These are phyloP conservation scores for Cladophialophora psammophila DNA, from an alignment of 2,329 filamentous ascomycete genomes.

Conservation along the genomic window DNA sequence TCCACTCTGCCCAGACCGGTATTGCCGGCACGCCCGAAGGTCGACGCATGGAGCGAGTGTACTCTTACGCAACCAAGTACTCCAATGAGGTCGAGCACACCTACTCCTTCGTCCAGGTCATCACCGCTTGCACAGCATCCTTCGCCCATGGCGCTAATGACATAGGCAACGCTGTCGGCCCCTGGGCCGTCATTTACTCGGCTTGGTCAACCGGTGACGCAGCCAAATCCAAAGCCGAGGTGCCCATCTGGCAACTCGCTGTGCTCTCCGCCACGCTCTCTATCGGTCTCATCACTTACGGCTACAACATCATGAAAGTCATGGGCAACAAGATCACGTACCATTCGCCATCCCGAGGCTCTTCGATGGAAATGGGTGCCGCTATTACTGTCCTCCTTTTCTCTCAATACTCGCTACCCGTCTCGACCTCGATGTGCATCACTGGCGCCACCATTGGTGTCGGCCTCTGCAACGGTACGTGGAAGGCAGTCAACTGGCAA, in stretches of 20 bases:
- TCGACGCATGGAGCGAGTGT: conserved; percentile 72
- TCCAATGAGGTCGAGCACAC: conserved; percentile 73
- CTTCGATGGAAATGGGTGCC: conserved; percentile 81
- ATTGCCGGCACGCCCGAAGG: conserved; percentile 76
- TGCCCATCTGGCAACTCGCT: conserved; percentile 78
- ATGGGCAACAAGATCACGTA: conserved; percentile 85
- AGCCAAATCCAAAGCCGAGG: conserved; percentile 67
- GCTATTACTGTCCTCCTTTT: conserved; percentile 78
- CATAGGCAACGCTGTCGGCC: conserved; percentile 73
- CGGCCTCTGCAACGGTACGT: conserved; percentile 75
- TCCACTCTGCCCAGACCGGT: conserved; percentile 76
- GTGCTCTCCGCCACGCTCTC: conserved; percentile 71
- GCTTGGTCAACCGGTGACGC: conserved; percentile 71
- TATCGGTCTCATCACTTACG: conserved; percentile 74
- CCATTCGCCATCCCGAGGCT: conserved; percentile 66
- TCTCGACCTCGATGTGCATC: conserved; percentile 81
- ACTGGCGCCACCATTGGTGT: conserved; percentile 81
- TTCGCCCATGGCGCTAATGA: conserved; percentile 77
- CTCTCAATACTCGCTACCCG: conserved; percentile 76
- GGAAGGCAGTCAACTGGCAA: conserved; percentile 78
- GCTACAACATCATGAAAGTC: conserved; percentile 86
- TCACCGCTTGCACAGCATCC: conserved; percentile 60
- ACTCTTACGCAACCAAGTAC: conserved; percentile 69
- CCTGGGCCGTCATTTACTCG: conserved; percentile 74
- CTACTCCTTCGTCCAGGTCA: conserved; percentile 62